Conservation (phyloP, 1,139 yeast species). For the Fermentozyma sake region DNA sequence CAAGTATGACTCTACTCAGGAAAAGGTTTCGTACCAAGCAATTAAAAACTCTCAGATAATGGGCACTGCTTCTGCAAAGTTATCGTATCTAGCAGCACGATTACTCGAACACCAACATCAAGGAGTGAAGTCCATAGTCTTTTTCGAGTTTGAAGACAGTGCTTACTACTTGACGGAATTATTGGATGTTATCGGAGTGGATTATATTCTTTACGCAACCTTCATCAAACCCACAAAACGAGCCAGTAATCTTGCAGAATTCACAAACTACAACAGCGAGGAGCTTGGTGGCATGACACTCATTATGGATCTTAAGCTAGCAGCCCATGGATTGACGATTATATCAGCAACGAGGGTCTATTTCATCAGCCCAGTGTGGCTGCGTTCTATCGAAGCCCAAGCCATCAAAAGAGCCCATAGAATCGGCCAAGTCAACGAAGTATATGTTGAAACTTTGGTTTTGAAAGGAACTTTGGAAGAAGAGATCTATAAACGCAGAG, state of each 20-base stretch:
- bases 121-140: conserved; percentile 53
- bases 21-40: conserved; percentile 13
- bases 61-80: conserved; percentile 60
- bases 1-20: conserved; percentile 10
- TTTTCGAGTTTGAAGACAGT: conserved; percentile 67
- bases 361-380: conserved; percentile 70
- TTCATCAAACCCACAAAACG: conserved; percentile 49
- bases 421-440: conserved; percentile 58
- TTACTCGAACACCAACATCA: conserved; percentile 46
- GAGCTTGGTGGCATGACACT: conserved; percentile 46
- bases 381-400: conserved; percentile 63
- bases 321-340: conserved; percentile 68
- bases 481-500: conserved; percentile 46
- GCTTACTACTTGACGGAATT: conserved; percentile 66
- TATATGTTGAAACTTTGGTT: conserved; percentile 62
- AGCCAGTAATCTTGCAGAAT: conserved; percentile 49
- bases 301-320: conserved; percentile 64
- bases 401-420: conserved; percentile 73
- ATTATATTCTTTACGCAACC: conserved; percentile 61
- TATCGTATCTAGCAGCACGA: conserved; percentile 54
- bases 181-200: conserved; percentile 55
- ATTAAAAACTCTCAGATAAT: conserved; percentile 35
- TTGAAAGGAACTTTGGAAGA: conserved; percentile 61
- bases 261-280: conserved; percentile 34
- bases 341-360: conserved; percentile 66